Conservation (phyloP, 306 rosid species). For the Echinosophora koreensis region DNA sequence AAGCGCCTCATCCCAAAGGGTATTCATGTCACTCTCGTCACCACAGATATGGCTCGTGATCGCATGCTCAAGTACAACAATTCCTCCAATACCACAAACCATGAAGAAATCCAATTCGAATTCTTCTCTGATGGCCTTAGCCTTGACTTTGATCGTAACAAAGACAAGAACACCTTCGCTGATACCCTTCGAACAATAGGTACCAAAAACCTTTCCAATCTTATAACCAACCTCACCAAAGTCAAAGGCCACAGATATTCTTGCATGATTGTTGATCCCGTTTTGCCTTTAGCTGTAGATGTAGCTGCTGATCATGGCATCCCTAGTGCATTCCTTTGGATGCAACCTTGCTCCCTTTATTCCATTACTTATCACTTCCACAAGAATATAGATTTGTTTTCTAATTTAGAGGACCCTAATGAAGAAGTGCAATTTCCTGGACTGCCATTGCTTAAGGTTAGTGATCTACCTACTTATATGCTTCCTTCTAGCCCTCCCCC, state of each 20-base stretch:
- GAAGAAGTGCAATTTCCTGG: slow-evolving; percentile 56
- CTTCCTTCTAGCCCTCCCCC: slow-evolving; percentile 52
- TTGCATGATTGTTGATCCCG: slow-evolving; percentile 58
- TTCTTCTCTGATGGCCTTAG: slow-evolving; percentile 68
- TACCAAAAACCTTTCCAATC: slow-evolving; percentile 47
- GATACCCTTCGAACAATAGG: slow-evolving; percentile 44
- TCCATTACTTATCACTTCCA: slow-evolving; percentile 59
- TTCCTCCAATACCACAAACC: background rate
- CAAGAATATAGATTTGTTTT: slow-evolving; percentile 32
- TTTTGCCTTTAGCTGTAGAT: slow-evolving; percentile 61
- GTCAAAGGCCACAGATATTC: slow-evolving; percentile 28
- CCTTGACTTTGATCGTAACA: slow-evolving; percentile 53
- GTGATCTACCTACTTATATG: slow-evolving; percentile 60
- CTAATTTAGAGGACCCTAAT: slow-evolving; percentile 42
- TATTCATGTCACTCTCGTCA: slow-evolving; percentile 48
- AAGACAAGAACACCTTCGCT: background rate
- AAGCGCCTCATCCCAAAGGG: slow-evolving; percentile 46
- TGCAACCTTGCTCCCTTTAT: slow-evolving; percentile 59
- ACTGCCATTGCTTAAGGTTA: slow-evolving; percentile 50
- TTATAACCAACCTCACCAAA: slow-evolving; percentile 43
- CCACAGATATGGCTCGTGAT: slow-evolving; percentile 37
- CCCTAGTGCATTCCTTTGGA: slow-evolving; percentile 74
- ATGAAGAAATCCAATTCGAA: slow-evolving; percentile 39
- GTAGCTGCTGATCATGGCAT: slow-evolving; percentile 43
- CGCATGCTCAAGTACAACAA: slow-evolving; percentile 31